A percentile compares a stretch with the other conserved stretches of the same genome.
phyloP scores from a whole-genome alignment of 2,329 filamentous ascomycete genomes.

The Diaporthe humulicola region DNA sequence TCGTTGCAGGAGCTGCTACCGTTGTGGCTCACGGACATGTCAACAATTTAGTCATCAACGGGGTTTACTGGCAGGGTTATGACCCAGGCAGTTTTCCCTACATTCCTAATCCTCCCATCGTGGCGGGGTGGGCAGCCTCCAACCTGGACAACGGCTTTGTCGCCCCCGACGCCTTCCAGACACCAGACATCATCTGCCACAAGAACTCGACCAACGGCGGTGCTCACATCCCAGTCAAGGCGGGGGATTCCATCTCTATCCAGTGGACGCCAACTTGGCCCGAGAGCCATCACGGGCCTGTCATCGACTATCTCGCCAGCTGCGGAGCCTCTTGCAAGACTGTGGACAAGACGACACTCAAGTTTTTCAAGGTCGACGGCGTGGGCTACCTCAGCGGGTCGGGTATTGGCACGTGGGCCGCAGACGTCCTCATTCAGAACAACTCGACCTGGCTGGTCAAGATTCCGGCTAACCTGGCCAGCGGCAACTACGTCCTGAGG shows the following conservation, averaged over 20 bases:
- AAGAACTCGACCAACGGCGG: constrained; percentile 48
- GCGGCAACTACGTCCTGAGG: constrained; percentile 61
- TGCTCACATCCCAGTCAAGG: constrained; percentile 46
- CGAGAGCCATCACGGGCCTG: constrained; percentile 46
- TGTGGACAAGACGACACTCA: constrained; percentile 51
- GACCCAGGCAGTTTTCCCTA: constrained; percentile 33
- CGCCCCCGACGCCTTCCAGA: constrained; percentile 49
- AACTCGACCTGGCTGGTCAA: constrained; percentile 60
- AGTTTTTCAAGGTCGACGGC: constrained; percentile 54
- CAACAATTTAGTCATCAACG: constrained; percentile 39
- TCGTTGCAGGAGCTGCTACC: constrained; percentile 9
- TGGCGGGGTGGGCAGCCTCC: constrained; percentile 35
- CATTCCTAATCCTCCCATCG: constrained; percentile 24
- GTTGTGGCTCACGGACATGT: constrained; percentile 37
- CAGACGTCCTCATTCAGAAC: constrained; percentile 57
- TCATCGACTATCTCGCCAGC: constrained; percentile 52
- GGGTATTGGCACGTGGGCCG: constrained; percentile 51
- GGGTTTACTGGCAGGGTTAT: constrained; percentile 36
- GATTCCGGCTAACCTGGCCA: constrained; percentile 54
- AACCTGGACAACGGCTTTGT: constrained; percentile 55
- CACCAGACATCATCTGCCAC: constrained; percentile 54
- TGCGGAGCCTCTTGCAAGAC: constrained; percentile 51
- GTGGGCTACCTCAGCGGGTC: constrained; percentile 45
- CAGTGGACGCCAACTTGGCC: constrained; percentile 39
- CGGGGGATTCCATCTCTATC: constrained; percentile 47